Evolutionary conservation across 176 grass and related monocot species (phyloP).

Genomic region (Zea luxurians): DNA sequence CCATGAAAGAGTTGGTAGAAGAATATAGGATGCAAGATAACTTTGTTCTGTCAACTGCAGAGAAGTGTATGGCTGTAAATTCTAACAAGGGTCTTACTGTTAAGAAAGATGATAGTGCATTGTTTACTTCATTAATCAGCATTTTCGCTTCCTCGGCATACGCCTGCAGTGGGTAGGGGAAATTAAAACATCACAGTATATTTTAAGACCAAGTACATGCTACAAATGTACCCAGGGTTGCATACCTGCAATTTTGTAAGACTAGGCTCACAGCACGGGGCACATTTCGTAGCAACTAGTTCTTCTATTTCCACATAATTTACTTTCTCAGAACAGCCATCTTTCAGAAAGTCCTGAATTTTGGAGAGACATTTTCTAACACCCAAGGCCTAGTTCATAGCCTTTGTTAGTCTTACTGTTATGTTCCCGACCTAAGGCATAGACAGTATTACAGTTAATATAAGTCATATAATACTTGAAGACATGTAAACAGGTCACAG

Average conservation of each 20-base stretch:
- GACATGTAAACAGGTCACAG: slow-evolving; percentile 20
- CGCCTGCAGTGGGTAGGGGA: slow-evolving; percentile 40
- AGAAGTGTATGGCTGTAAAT: slow-evolving; percentile 17
- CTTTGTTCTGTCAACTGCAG: slow-evolving; percentile 7
- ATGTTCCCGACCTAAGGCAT: slow-evolving; percentile 69
- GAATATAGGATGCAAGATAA: slow-evolving; percentile 12
- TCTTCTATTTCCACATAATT: slow-evolving; percentile 61
- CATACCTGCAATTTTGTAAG: slow-evolving; percentile 65
- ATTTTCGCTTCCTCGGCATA: slow-evolving; percentile 58
- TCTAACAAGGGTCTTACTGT: slow-evolving; percentile 53
- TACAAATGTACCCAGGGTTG: slow-evolving; percentile 19
- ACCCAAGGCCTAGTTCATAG: slow-evolving; percentile 62
- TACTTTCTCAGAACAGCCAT: slow-evolving; percentile 55
- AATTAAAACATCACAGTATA: slow-evolving; percentile 35
- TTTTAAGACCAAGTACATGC: neutral
- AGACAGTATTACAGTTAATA: slow-evolving; percentile 32
- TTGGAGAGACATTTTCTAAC: slow-evolving; percentile 56
- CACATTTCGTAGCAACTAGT: slow-evolving; percentile 53
- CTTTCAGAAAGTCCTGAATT: slow-evolving; percentile 52
- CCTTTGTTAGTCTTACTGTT: slow-evolving; percentile 54
- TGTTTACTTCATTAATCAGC: slow-evolving; percentile 64
- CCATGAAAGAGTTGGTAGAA: slow-evolving; percentile 29
- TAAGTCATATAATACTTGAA: slow-evolving; percentile 19
- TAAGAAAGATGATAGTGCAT: slow-evolving; percentile 60
- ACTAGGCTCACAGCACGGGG: slow-evolving; percentile 49